These are phyloP conservation scores for Pythium guiyangense DNA, from an alignment of 352 stramenopile genomes.

Conservation along the genomic window DNA sequence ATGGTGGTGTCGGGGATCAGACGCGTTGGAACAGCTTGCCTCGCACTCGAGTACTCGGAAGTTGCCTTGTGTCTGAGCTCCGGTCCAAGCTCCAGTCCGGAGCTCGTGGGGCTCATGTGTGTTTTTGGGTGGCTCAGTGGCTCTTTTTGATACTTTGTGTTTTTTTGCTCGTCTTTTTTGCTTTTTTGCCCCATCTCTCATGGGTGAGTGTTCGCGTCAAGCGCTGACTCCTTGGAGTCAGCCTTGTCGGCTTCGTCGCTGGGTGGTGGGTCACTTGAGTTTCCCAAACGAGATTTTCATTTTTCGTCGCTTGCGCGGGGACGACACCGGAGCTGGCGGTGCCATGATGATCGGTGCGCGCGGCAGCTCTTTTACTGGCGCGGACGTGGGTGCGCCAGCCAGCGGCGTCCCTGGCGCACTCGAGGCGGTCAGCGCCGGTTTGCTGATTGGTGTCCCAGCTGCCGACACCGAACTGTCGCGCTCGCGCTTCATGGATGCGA, in stretches of 20 bases:
- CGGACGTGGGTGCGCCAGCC: conserved; percentile 16
- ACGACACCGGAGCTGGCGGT: conserved; percentile 40
- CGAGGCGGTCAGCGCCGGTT: not conserved
- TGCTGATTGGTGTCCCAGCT: conserved; percentile 19
- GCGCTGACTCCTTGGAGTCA: no score
- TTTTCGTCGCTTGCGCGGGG: conserved; percentile 87
- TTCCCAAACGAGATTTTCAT: conserved; percentile 91
- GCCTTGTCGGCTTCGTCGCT: not conserved
- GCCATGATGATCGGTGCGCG: conserved; percentile 22
- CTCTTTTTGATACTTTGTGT: no score
- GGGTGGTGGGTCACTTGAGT: conserved; percentile 54
- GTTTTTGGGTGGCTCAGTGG: no score
- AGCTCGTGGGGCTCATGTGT: no score
- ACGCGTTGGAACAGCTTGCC: no score
- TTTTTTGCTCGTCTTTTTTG: no score
- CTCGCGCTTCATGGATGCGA: conserved; percentile 37
- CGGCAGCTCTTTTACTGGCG: conserved; percentile 17
- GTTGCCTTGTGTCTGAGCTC: no score
- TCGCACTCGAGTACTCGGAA: no score
- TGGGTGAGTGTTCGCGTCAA: no score
- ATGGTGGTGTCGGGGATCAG: no score
- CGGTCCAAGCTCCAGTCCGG: no score
- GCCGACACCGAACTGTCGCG: conserved; percentile 21
- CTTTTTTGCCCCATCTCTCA: no score
- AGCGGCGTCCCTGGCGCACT: conserved; percentile 20